A percentile compares a stretch with the other conserved stretches of the same genome.
These are phyloP conservation scores for Pythium dissotocum DNA, from an alignment of 352 stramenopile genomes.

Conservation along the genomic window DNA sequence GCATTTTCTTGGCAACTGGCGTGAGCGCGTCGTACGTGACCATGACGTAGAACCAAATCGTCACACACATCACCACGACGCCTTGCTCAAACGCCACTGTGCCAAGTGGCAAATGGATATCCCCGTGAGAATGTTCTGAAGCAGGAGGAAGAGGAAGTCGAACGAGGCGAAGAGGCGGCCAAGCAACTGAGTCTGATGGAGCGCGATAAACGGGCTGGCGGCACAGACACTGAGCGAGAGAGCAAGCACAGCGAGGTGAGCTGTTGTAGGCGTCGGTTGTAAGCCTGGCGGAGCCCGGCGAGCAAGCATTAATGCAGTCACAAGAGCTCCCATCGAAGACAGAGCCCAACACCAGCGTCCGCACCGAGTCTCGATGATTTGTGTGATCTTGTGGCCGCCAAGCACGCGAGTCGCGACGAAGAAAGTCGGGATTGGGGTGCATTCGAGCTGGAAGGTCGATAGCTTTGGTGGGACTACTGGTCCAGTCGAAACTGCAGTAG, in stretches of 20 bases:
- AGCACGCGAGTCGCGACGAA: too few relatives aligned
- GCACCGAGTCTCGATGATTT: too few relatives aligned
- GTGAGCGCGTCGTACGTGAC: constrained; percentile 16
- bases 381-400: background rate
- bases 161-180: constrained; percentile 22
- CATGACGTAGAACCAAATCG: constrained; percentile 24
- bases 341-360: too few relatives aligned
- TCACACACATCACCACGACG: background rate
- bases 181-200: constrained; percentile 13
- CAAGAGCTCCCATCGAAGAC: too few relatives aligned
- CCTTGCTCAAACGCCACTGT: constrained; percentile 10
- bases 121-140: constrained; percentile 18
- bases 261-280: too few relatives aligned
- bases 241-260: too few relatives aligned
- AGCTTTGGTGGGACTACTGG: background rate
- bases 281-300: too few relatives aligned
- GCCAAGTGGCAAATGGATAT: constrained; percentile 28
- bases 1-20: background rate
- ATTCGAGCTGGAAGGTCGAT: background rate
- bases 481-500: too few relatives aligned
- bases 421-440: background rate
- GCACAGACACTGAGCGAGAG: background rate
- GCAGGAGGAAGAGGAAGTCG: constrained; percentile 34
- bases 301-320: too few relatives aligned
- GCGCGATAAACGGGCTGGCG: background rate